phyloP scores from a whole-genome alignment of 352 stramenopile genomes.

The Phytophthora agathidicida region DNA sequence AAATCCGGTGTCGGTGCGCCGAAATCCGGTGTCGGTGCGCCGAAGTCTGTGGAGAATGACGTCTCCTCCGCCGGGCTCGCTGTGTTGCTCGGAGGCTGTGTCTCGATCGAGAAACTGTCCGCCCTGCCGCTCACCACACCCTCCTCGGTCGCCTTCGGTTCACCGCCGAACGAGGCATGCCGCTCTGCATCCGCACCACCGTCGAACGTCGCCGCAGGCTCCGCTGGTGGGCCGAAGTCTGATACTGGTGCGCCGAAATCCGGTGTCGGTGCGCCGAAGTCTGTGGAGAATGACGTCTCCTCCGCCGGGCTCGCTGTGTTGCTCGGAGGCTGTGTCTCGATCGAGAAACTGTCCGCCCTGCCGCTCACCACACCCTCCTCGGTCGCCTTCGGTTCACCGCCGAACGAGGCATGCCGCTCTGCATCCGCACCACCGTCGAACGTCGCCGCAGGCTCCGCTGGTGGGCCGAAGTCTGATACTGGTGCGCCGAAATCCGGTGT shows the following conservation, averaged over 20 bases:
- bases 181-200: background rate
- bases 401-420: background rate
- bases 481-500: background rate
- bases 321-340: background rate
- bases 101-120: background rate
- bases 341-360: background rate
- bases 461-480: constrained; percentile 3
- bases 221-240: too few relatives aligned
- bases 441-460: background rate
- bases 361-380: background rate
- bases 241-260: background rate
- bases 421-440: background rate
- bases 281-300: background rate
- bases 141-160: too few relatives aligned
- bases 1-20: background rate
- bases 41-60: background rate
- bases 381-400: background rate
- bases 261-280: background rate
- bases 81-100: too few relatives aligned
- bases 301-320: background rate
- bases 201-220: too few relatives aligned
- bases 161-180: background rate
- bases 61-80: background rate
- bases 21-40: background rate
- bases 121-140: too few relatives aligned